Evolutionary conservation across 2,329 filamentous ascomycete genomes (phyloP).

Genomic region (Geoglossum cookeanum): DNA sequence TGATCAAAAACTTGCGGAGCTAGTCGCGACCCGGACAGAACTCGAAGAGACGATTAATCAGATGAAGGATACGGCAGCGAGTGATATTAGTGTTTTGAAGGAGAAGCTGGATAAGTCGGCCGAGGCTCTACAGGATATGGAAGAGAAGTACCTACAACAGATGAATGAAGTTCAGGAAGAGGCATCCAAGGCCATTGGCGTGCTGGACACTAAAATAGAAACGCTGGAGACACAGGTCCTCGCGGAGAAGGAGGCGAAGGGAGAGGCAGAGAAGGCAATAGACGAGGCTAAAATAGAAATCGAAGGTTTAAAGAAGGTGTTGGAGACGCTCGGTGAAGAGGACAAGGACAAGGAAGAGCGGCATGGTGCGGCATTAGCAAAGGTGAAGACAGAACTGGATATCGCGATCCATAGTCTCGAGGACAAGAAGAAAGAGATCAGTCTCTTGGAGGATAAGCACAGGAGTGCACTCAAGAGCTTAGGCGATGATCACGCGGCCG

Average conservation of each 20-base stretch:
- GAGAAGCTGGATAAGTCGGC: not conserved
- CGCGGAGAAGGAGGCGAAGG: not conserved
- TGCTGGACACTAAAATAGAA: not conserved
- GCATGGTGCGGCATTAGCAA: not conserved
- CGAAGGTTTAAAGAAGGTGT: not conserved
- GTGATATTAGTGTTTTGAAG: not conserved
- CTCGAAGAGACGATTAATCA: not conserved
- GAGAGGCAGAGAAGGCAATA: not conserved
- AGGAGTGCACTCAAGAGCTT: not conserved
- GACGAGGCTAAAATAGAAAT: not conserved
- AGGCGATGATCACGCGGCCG: not conserved
- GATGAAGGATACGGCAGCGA: not conserved
- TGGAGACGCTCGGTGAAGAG: not conserved
- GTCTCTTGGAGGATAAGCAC: not conserved
- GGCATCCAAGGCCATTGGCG: not conserved
- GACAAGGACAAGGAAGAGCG: not conserved
- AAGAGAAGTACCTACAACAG: not conserved
- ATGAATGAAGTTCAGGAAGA: not conserved
- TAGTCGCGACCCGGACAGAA: not conserved
- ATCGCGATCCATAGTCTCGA: not conserved
- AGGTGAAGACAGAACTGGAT: not conserved
- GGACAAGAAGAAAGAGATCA: conserved; percentile 1
- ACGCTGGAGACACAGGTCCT: not conserved
- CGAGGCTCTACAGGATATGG: not conserved
- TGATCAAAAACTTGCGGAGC: not conserved